A percentile compares a stretch with the other conserved stretches of the same genome.
These are phyloP conservation scores for Aspergillus neoniger DNA, from an alignment of 2,329 filamentous ascomycete species.

Conservation along the genomic window DNA sequence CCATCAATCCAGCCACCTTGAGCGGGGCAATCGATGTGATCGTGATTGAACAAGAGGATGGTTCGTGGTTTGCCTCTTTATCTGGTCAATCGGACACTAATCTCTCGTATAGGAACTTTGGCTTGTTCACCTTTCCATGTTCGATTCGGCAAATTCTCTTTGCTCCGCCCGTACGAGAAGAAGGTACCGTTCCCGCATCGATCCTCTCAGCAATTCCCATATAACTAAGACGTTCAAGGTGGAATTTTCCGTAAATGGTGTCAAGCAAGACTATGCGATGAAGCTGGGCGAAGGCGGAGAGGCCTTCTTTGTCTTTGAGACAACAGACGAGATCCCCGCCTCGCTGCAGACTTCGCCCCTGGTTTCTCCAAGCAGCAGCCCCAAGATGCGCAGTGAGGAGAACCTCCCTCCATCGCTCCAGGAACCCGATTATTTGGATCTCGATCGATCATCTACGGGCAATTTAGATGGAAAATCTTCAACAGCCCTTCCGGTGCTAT, in stretches of 20 bases:
- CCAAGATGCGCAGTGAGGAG: constrained; percentile 49
- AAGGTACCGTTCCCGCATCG: constrained; percentile 56
- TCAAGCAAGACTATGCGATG: constrained; percentile 93
- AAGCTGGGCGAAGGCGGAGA: constrained; percentile 97
- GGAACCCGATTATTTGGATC: constrained; percentile 54
- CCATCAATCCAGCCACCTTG: constrained; percentile 95
- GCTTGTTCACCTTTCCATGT: constrained; percentile 97
- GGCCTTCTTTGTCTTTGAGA: constrained; percentile 98
- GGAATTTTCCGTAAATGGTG: constrained; percentile 91
- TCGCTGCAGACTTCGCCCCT: constrained; percentile 92
- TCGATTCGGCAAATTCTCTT: constrained; percentile 96
- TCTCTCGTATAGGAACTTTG: constrained; percentile 56
- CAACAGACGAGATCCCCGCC: constrained; percentile 85
- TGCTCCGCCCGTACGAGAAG: constrained; percentile 93
- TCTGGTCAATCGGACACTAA: background rate
- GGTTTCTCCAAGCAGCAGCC: constrained; percentile 85
- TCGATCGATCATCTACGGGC: constrained; percentile 35
- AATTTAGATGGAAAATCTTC: constrained; percentile 27
- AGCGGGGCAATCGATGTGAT: constrained; percentile 99
- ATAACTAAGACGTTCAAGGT: constrained; percentile 54
- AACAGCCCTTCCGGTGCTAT: constrained; percentile 31
- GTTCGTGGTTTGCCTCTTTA: constrained; percentile 45
- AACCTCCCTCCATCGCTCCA: constrained; percentile 41
- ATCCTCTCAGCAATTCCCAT: background rate
- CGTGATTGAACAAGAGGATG: constrained; percentile 95